Evolutionary conservation across 805 yeast species (phyloP).

Genomic region (Ogataea corticis): DNA sequence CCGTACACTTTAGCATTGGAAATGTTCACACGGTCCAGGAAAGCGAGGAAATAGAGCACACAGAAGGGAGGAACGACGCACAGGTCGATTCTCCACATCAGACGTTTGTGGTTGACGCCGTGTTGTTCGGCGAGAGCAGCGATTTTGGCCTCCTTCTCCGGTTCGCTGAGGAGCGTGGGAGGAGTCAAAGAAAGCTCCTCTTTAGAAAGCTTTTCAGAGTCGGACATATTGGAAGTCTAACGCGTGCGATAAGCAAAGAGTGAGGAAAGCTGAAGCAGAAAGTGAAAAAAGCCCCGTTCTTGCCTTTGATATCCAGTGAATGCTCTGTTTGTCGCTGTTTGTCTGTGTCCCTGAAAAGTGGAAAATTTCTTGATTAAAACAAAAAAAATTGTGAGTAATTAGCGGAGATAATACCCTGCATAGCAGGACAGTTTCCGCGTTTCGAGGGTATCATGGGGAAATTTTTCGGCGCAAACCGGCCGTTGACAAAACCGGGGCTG

Average conservation of each 20-base stretch:
- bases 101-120: conserved; percentile 53
- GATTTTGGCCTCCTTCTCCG: conserved; percentile 31
- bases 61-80: conserved; percentile 79
- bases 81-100: conserved; percentile 65
- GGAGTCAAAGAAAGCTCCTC: conserved; percentile 8
- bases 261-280: no score
- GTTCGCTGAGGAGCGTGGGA: conserved; percentile 20
- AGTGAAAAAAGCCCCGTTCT: no score
- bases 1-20: conserved; percentile 80
- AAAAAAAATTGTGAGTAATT: neutral
- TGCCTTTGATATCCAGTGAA: no score
- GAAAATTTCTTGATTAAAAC: conserved; percentile 1
- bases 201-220: conserved; percentile 14
- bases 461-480: no score
- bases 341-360: neutral
- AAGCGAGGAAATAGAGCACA: conserved; percentile 70
- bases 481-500: conserved; percentile 1
- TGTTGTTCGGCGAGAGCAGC: conserved; percentile 41
- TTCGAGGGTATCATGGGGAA: conserved; percentile 1
- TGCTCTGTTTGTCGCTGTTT: no score
- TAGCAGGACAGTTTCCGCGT: neutral
- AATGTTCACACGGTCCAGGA: conserved; percentile 79
- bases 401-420: neutral
- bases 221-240: conserved; percentile 15
- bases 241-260: neutral